phyloP scores from a whole-genome alignment of 1,139 yeast genomes.

The Pichia sp. region DNA sequence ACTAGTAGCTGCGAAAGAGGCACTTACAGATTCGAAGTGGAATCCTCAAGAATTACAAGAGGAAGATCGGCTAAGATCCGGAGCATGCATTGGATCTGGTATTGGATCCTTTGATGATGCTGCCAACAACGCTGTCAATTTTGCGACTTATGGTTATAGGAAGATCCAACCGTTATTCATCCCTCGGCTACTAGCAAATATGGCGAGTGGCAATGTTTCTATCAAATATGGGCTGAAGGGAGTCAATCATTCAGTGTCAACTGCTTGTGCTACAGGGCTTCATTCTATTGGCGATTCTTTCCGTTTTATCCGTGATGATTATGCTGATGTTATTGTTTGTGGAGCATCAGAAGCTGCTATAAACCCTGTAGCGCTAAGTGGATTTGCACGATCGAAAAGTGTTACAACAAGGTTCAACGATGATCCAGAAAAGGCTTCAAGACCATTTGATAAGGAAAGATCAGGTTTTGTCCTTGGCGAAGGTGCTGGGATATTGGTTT shows the following conservation, averaged over 20 bases:
- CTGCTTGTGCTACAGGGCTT: constrained; percentile 97
- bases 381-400: constrained; percentile 87
- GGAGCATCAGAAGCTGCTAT: constrained; percentile 90
- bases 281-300: constrained; percentile 93
- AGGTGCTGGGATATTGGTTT: constrained; percentile 77
- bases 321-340: constrained; percentile 83
- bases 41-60: constrained; percentile 33
- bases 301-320: constrained; percentile 72
- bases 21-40: constrained; percentile 63
- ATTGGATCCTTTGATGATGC: constrained; percentile 84
- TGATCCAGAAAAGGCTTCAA: constrained; percentile 59
- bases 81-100: constrained; percentile 90
- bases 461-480: constrained; percentile 92
- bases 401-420: constrained; percentile 63
- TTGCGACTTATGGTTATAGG: constrained; percentile 53
- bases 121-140: constrained; percentile 54
- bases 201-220: constrained; percentile 93
- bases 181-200: constrained; percentile 78
- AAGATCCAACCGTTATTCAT: constrained; percentile 81
- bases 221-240: constrained; percentile 74
- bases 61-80: constrained; percentile 41
- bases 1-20: constrained; percentile 71
- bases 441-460: constrained; percentile 81
- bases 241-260: constrained; percentile 82
- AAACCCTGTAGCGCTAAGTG: constrained; percentile 85